Conservation (phyloP, 305 asterid genomes). For the Solanum hybrid region DNA sequence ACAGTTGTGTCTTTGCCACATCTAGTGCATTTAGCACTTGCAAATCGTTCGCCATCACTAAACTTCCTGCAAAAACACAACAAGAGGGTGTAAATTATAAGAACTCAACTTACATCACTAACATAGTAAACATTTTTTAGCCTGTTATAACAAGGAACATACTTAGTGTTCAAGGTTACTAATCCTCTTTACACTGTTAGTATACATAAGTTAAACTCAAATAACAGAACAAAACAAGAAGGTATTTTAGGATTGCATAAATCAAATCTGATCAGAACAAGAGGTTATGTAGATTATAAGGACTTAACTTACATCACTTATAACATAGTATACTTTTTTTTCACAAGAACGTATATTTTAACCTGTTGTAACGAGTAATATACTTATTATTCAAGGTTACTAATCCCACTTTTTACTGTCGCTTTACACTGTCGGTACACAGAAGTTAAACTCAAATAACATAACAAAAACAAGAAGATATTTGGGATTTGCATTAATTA, state of each 20-base stretch:
- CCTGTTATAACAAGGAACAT: not conserved
- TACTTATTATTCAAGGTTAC: not conserved
- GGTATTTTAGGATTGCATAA: not conserved
- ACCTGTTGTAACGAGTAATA: not conserved
- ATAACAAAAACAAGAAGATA: not conserved
- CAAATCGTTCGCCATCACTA: slow-evolving; percentile 18
- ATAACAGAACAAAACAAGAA: not conserved
- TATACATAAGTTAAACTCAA: not conserved
- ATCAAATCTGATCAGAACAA: not conserved
- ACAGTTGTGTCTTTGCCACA: slow-evolving; percentile 27
- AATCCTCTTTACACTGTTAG: no score
- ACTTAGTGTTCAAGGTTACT: not conserved
- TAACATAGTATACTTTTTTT: not conserved
- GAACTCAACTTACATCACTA: not conserved
- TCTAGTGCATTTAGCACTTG: slow-evolving; percentile 32
- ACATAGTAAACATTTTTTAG: not conserved
- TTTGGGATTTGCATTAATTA: not conserved
- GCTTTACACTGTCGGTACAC: not conserved
- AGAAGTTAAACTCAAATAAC: not conserved
- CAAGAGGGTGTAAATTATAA: not conserved
- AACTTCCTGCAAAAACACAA: slow-evolving; percentile 2
- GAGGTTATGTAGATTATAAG: not conserved
- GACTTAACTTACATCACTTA: not conserved
- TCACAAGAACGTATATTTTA: not conserved
- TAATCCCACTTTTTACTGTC: not conserved